Evolutionary conservation across 768 basidiomycete species (phyloP).

Genomic region (Lactarius indigo): DNA sequence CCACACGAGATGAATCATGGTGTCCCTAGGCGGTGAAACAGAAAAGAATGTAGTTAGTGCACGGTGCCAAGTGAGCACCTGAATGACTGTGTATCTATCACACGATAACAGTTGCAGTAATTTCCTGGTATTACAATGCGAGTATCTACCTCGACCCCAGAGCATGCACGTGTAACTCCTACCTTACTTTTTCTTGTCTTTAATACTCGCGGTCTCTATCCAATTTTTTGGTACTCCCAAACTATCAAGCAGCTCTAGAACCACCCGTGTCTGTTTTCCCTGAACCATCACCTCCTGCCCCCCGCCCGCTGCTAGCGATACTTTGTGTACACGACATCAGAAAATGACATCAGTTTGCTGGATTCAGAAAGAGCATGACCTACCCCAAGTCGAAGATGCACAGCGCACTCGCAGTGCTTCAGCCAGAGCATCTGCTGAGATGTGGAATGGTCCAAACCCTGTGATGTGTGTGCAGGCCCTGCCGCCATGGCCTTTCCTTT

Average conservation of each 20-base stretch:
- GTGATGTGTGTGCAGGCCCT: slow-evolving; percentile 75
- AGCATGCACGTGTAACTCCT: background rate
- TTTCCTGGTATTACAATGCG: background rate
- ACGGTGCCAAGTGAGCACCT: no score
- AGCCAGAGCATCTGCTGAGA: slow-evolving; percentile 68
- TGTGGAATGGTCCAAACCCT: slow-evolving; percentile 73
- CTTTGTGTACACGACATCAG: slow-evolving; percentile 35
- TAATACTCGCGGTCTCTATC: slow-evolving; percentile 55
- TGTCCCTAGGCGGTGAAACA: no score
- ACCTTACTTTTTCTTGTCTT: slow-evolving; percentile 40
- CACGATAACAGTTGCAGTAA: no score
- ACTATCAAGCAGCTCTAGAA: slow-evolving; percentile 60
- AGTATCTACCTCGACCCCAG: background rate
- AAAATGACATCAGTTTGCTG: background rate
- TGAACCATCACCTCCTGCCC: slow-evolving; percentile 83
- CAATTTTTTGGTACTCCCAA: slow-evolving; percentile 80
- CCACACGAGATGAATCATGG: no score
- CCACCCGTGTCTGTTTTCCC: slow-evolving; percentile 72
- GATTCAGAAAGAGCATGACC: slow-evolving; percentile 26
- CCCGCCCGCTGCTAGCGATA: slow-evolving; percentile 53
- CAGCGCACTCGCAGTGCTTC: slow-evolving; percentile 75
- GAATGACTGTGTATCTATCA: no score
- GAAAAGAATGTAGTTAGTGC: no score
- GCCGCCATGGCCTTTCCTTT: slow-evolving; percentile 59
- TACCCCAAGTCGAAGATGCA: slow-evolving; percentile 76